Evolutionary conservation across 306 rosid genomes (phyloP).

Genomic region (Glycyrrhiza uralensis): DNA sequence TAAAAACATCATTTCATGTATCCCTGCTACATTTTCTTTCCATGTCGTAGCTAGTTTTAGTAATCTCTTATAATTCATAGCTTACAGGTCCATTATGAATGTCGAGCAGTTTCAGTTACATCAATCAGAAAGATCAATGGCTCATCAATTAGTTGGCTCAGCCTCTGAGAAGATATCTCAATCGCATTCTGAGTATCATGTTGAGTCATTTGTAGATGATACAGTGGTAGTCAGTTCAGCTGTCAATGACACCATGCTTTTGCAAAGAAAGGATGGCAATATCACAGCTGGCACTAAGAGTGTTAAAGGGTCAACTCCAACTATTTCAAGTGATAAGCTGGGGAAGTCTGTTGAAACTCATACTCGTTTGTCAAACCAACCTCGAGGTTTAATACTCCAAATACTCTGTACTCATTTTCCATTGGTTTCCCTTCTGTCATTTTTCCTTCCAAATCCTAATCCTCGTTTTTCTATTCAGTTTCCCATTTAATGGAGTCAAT

Average conservation of each 20-base stretch:
- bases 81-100: slow-evolving; percentile 44
- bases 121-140: slow-evolving; percentile 27
- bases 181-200: slow-evolving; percentile 32
- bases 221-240: slow-evolving; percentile 28
- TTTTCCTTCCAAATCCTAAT: slow-evolving; percentile 15
- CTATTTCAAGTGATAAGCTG: slow-evolving; percentile 27
- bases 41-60: not conserved
- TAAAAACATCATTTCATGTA: not conserved
- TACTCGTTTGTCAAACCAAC: slow-evolving; percentile 41
- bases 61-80: slow-evolving; percentile 21
- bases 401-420: slow-evolving; percentile 12
- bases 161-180: slow-evolving; percentile 29
- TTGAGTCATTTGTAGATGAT: slow-evolving; percentile 32
- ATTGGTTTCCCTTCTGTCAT: not conserved
- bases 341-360: slow-evolving; percentile 35
- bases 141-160: slow-evolving; percentile 32
- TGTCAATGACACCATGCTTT: slow-evolving; percentile 10
- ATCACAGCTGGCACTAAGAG: slow-evolving; percentile 27
- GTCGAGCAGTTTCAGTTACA: slow-evolving; percentile 33
- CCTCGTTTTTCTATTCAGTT: slow-evolving; percentile 40
- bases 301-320: slow-evolving; percentile 32
- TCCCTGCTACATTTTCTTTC: slow-evolving; percentile 7
- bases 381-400: slow-evolving; percentile 46
- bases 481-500: slow-evolving; percentile 74
- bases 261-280: slow-evolving; percentile 26